Evolutionary conservation across 495 filamentous ascomycete genomes (phyloP).

Genomic region (Daldinia decipiens): DNA sequence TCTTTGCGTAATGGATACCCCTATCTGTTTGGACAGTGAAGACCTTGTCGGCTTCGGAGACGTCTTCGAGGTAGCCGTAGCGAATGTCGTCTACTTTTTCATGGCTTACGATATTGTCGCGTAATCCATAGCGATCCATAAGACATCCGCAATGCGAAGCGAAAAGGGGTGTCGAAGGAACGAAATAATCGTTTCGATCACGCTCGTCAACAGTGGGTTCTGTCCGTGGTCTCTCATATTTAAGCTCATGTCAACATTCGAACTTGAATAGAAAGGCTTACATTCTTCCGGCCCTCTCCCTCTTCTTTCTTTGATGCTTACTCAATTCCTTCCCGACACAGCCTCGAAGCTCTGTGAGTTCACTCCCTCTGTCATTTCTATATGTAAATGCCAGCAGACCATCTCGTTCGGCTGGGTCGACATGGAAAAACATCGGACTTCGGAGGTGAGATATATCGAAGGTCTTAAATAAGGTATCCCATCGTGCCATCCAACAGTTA

Average conservation of each 20-base stretch:
- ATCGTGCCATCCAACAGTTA: slow-evolving; percentile 65
- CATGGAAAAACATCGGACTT: slow-evolving; percentile 75
- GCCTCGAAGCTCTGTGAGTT: slow-evolving; percentile 66
- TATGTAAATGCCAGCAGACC: slow-evolving; percentile 69
- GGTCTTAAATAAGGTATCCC: slow-evolving; percentile 65
- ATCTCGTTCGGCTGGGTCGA: slow-evolving; percentile 71
- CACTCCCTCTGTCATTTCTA: slow-evolving; percentile 58
- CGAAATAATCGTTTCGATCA: slow-evolving; percentile 73
- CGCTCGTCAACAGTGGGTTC: slow-evolving; percentile 66
- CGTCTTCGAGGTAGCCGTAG: slow-evolving; percentile 52
- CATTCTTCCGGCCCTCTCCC: slow-evolving; percentile 47
- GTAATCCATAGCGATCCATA: slow-evolving; percentile 62
- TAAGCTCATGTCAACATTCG: slow-evolving; percentile 20
- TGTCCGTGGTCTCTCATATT: slow-evolving; percentile 46
- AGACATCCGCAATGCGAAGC: slow-evolving; percentile 65
- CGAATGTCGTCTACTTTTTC: slow-evolving; percentile 62
- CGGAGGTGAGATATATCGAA: slow-evolving; percentile 69
- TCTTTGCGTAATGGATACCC: slow-evolving; percentile 57
- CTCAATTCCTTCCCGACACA: slow-evolving; percentile 73
- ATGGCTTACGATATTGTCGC: slow-evolving; percentile 56
- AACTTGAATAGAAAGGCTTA: slow-evolving; percentile 20
- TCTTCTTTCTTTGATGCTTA: slow-evolving; percentile 72
- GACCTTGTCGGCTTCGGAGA: slow-evolving; percentile 52
- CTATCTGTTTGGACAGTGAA: slow-evolving; percentile 64
- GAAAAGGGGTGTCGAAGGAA: slow-evolving; percentile 66